These are phyloP conservation scores for Triticum timopheevii DNA, from an alignment of 176 grass and related monocot genomes.

Conservation along the genomic window DNA sequence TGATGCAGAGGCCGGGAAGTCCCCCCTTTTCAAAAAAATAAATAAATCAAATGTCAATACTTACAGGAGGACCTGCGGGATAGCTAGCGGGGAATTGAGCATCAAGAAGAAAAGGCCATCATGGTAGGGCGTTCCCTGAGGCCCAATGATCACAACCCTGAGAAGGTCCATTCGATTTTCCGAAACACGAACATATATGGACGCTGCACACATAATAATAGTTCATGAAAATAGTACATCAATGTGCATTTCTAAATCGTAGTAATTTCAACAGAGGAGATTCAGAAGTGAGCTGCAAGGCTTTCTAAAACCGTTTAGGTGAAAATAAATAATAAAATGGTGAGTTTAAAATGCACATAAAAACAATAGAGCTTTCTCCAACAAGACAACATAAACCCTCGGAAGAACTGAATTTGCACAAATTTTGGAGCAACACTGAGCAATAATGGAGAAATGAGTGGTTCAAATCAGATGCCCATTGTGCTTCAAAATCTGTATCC, in stretches of 20 bases:
- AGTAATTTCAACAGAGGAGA: neutral
- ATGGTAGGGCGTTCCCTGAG: constrained; percentile 87
- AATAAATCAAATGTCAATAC: neutral
- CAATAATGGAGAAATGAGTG: neutral
- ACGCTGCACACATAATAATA: constrained; percentile 38
- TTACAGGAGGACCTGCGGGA: constrained; percentile 70
- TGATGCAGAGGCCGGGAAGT: too few species aligned
- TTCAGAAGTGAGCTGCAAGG: neutral
- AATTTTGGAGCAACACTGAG: neutral
- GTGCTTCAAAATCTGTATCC: neutral
- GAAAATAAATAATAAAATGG: neutral
- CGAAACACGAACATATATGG: constrained; percentile 75
- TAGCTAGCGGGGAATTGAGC: constrained; percentile 62
- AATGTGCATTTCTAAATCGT: neutral
- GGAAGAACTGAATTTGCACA: neutral
- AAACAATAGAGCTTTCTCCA: constrained; percentile 4
- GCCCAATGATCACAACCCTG: constrained; percentile 78
- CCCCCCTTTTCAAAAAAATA: too few species aligned
- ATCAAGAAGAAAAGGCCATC: constrained; percentile 96
- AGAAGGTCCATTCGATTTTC: constrained; percentile 91
- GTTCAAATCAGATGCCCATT: neutral
- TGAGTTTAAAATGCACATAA: neutral
- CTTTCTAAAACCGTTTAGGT: neutral
- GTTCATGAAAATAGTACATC: neutral
- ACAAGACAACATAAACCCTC: neutral